These are phyloP conservation scores for Suillus occidentalis DNA, from an alignment of 768 basidiomycete genomes.

Conservation along the genomic window DNA sequence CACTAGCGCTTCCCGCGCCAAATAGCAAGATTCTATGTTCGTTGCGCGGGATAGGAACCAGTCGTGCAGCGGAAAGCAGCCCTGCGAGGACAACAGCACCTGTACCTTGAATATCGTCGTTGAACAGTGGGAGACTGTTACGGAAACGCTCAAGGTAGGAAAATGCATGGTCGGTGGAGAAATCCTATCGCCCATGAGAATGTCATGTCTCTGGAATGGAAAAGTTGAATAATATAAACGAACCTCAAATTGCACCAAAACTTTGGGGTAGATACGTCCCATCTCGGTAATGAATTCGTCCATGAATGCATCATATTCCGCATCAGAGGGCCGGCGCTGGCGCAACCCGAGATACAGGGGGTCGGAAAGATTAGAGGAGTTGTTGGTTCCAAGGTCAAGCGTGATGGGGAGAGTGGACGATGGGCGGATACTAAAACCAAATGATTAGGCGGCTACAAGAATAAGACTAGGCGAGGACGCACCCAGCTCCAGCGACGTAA, in stretches of 20 bases:
- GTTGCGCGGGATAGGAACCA: slow-evolving; percentile 62
- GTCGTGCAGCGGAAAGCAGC: slow-evolving; percentile 82
- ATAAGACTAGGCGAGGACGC: slow-evolving; percentile 19
- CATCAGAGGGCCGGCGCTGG: slow-evolving; percentile 61
- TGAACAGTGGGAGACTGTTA: slow-evolving; percentile 76
- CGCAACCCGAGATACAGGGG: slow-evolving; percentile 88
- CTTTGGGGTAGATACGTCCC: slow-evolving; percentile 68
- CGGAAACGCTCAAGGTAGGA: slow-evolving; percentile 77
- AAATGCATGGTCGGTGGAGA: slow-evolving; percentile 91
- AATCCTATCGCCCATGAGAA: slow-evolving; percentile 54
- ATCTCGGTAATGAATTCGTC: slow-evolving; percentile 92
- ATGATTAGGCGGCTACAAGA: slow-evolving; percentile 5
- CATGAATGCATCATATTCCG: slow-evolving; percentile 80
- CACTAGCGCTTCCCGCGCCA: slow-evolving; percentile 89
- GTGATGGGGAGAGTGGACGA: slow-evolving; percentile 79
- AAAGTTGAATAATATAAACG: slow-evolving; percentile 11
- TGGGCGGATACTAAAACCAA: slow-evolving; percentile 62
- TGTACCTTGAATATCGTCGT: slow-evolving; percentile 91
- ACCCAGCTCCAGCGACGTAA: slow-evolving; percentile 90
- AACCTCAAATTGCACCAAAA: slow-evolving; percentile 85
- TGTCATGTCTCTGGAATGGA: background rate
- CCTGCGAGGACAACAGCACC: slow-evolving; percentile 92
- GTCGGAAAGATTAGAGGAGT: slow-evolving; percentile 73
- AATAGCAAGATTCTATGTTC: slow-evolving; percentile 89
- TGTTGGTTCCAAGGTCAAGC: slow-evolving; percentile 91